Evolutionary conservation across 257 asterid species (phyloP), one percentile per base, ranked within the genome.

Genomic region (Solanum virginianum): DNA sequence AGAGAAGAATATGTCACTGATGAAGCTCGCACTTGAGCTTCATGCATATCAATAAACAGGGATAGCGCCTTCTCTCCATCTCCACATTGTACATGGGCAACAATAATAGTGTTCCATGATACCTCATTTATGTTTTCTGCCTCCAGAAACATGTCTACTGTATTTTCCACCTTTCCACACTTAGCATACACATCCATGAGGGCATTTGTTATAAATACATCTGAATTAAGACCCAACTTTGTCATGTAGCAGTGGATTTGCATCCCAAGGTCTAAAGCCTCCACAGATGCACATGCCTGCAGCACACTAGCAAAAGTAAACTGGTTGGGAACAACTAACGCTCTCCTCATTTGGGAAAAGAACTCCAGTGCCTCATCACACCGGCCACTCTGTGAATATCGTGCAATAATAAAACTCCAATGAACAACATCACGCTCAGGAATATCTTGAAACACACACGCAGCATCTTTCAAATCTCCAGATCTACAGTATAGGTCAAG

Each of bases 361-460:
- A 94, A 84, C 84, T 85, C 90, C 90, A 96, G 81, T 1, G 99
- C 98, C 88, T 94, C 97, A 45, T 86, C 89, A 82, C 94, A 92
- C 45, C 47, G 87, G 71, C 88, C 92, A 91, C 93, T 90, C 87
- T 96, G 98, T 24, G 99, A 96, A 88, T 91, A 93, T 4, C 99
- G 92, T 5, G 99, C 91, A 84, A 96, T 96, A 98, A 96, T 94
- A 91, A 96, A 93, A 88, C 98, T 96, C 99, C 99, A 96, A 16
- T 98, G 96, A 85, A 96, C 94, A 71, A 96, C 95, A 63, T 93
- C 92, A 55, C 88, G 87, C 92, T 91, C 94, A 17, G 98, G 98
- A 86, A 93, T 92, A 80, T 93, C 97, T 87, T 94, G 93, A 86
- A 96, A 96, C 22, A 96, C 91, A 53, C 88, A 71, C 86, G 93